Evolutionary conservation across 2,329 filamentous ascomycete genomes (phyloP), one percentile per base, ranked within the genome.

Genomic region (Colletotrichum navitas): DNA sequence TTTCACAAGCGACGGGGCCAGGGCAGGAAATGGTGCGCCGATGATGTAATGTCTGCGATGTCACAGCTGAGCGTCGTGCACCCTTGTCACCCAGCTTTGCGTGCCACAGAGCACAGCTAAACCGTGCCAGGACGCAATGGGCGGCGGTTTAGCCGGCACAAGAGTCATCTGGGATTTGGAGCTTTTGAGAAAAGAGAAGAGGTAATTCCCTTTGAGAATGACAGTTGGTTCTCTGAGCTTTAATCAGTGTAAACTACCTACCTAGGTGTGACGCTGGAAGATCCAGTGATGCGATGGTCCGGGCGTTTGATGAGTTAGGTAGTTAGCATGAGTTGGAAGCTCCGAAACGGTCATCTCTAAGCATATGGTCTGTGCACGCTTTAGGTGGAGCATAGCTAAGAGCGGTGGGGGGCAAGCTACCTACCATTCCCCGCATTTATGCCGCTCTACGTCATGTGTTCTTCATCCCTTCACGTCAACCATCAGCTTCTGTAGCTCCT

Each of bases 381-480:
- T 18, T 39, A 11, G 39, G 58, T 69, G 69, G 65, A 64, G 60
- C 45, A 54, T 16, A 65, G 60, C 60, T 59, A 60, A 47, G 45
- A 71, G 56, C 59, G 59, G 69, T 61, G 63, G 52, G 68, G 60
- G 39, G 34, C 54, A 26, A 73, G 72, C 58, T 73, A 72, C 68
- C 49, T 73, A 61, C 62, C 39, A 75, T 74, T 74, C 76, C 77
- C 74, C 74, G 68, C 73, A 75, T 72, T 72, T 32, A 66, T 71
- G 62, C 70, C 58, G 51, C 72, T 29, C 72, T 78, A 78, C 77
- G 77, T 78, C 77, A 78, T 78, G 73, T 75, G 77, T 76, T 69
- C 72, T 63, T 72, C 69, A 72, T 60, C 43, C 54, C 52, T 55
- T 63, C 60, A 68, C 52, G 51, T 43, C 18, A 60, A 36, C 60